These are phyloP conservation scores for Pilasporangium apinafurcum DNA, from an alignment of 352 stramenopile genomes.

Conservation along the genomic window DNA sequence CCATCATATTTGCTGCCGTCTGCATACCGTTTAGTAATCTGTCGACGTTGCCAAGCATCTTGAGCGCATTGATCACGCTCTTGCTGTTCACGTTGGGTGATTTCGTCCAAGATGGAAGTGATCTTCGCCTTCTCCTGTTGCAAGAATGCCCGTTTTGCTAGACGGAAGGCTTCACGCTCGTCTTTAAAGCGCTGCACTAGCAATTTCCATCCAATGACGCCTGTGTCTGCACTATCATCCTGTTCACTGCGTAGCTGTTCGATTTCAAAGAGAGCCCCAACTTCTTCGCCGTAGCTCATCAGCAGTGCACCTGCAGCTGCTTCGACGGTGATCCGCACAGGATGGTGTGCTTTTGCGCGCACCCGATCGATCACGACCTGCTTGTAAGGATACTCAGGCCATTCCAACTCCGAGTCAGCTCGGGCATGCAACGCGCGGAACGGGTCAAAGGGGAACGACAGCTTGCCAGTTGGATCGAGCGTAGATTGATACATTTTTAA, in stretches of 20 bases:
- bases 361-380: slow-evolving; percentile 54
- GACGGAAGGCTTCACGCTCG: slow-evolving; percentile 39
- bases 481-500: slow-evolving; percentile 58
- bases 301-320: slow-evolving; percentile 47
- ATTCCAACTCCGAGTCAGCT: slow-evolving; percentile 32
- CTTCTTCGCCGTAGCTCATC: slow-evolving; percentile 32
- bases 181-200: slow-evolving; percentile 32
- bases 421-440: slow-evolving; percentile 36
- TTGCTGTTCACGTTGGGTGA: slow-evolving; percentile 17
- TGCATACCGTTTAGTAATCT: slow-evolving; percentile 57
- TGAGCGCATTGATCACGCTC: slow-evolving; percentile 21
- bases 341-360: slow-evolving; percentile 18
- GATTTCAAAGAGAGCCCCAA: slow-evolving; percentile 35
- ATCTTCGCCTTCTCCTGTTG: slow-evolving; percentile 33
- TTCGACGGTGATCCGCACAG: slow-evolving; percentile 17
- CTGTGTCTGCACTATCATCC: slow-evolving; percentile 3
- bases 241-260: slow-evolving; percentile 17
- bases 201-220: slow-evolving; percentile 10
- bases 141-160: slow-evolving; percentile 39
- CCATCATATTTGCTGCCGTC: slow-evolving; percentile 70
- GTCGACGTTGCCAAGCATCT: slow-evolving; percentile 28
- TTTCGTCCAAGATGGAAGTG: slow-evolving; percentile 18
- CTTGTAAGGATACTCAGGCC: slow-evolving; percentile 68
- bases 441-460: slow-evolving; percentile 56
- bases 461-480: slow-evolving; percentile 22